These are phyloP conservation scores for Aspergillus coremiiformis DNA, from an alignment of 495 filamentous ascomycete genomes.

Conservation along the genomic window DNA sequence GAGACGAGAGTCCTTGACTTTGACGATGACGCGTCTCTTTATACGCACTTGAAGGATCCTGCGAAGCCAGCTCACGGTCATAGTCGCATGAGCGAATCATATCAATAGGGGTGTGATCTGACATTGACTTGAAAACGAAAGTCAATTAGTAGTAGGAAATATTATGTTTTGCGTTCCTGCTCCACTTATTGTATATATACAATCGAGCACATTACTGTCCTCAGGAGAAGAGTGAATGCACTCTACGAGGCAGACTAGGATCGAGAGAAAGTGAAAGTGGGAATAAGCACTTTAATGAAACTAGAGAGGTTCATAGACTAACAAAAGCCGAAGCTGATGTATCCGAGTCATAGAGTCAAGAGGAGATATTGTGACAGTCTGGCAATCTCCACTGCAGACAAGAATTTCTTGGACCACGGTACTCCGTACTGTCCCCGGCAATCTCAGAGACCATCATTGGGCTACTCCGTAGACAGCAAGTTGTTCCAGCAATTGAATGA, in stretches of 20 bases:
- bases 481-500: not conserved
- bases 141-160: not conserved
- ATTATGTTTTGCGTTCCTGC: not conserved
- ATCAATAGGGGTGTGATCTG: constrained; percentile 32
- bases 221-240: too few relatives aligned
- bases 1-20: constrained; percentile 3
- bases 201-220: not conserved
- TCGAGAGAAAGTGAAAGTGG: not conserved
- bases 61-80: constrained; percentile 12
- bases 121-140: constrained; percentile 17
- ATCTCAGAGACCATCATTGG: constrained; percentile 2
- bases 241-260: too few relatives aligned
- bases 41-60: not conserved
- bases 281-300: too few relatives aligned
- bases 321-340: constrained; percentile 5
- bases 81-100: constrained; percentile 27
- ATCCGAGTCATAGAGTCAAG: constrained; percentile 9
- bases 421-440: not conserved
- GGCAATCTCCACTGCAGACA: not conserved
- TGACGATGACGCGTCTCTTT: constrained; percentile 2
- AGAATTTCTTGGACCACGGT: not conserved
- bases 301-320: not conserved
- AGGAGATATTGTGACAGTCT: constrained; percentile 3
- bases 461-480: too few relatives aligned
- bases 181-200: not conserved